These are phyloP conservation scores for Candida odintsovae DNA, from an alignment of 805 yeast genomes.

Conservation along the genomic window DNA sequence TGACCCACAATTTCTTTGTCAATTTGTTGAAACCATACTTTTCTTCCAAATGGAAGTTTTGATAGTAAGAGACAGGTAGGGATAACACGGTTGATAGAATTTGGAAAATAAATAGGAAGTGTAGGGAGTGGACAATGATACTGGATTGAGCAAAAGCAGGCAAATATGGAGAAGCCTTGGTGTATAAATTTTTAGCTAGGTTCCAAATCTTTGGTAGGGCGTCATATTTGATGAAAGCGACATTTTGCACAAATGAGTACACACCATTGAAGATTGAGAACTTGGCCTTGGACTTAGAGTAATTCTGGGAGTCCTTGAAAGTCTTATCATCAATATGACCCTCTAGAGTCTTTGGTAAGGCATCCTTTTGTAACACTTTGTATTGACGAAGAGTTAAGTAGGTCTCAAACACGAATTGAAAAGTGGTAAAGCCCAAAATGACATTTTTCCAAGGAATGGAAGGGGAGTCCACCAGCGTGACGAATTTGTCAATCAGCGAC, in stretches of 20 bases:
- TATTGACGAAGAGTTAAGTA: slow-evolving; percentile 76
- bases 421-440: slow-evolving; percentile 67
- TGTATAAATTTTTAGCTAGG: slow-evolving; percentile 35
- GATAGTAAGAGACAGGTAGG: slow-evolving; percentile 69
- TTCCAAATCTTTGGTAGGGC: slow-evolving; percentile 61
- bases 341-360: slow-evolving; percentile 65
- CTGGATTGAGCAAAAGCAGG: slow-evolving; percentile 40
- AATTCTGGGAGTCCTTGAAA: slow-evolving; percentile 68
- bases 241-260: slow-evolving; percentile 48
- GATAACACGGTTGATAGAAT: slow-evolving; percentile 45
- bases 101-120: slow-evolving; percentile 50
- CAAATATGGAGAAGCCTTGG: slow-evolving; percentile 20
- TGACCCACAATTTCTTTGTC: slow-evolving; percentile 64
- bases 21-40: slow-evolving; percentile 89
- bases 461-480: slow-evolving; percentile 56
- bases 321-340: slow-evolving; percentile 68
- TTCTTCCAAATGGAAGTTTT: slow-evolving; percentile 86
- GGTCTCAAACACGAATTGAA: slow-evolving; percentile 70
- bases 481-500: slow-evolving; percentile 32
- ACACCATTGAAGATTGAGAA: slow-evolving; percentile 56
- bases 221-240: slow-evolving; percentile 54
- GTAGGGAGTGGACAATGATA: slow-evolving; percentile 64
- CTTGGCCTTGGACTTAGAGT: slow-evolving; percentile 71
- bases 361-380: slow-evolving; percentile 46
- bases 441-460: slow-evolving; percentile 75